phyloP scores from a whole-genome alignment of 306 rosid genomes.

The Crataegus laevigata region DNA sequence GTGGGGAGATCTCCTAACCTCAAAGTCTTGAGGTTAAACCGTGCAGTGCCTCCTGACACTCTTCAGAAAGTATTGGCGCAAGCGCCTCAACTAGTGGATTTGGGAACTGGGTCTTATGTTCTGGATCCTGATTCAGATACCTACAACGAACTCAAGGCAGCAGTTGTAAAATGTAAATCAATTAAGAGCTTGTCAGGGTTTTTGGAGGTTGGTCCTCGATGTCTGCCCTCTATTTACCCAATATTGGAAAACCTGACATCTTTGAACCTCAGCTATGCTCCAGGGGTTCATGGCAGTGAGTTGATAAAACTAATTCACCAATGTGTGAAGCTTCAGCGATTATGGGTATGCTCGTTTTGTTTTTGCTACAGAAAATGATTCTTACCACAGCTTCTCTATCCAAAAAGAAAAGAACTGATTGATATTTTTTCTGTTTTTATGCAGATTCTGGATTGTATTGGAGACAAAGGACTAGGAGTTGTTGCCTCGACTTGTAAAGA shows the following conservation, averaged over 20 bases:
- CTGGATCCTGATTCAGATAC: conserved; percentile 46
- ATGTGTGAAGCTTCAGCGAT: conserved; percentile 65
- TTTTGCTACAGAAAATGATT: no score
- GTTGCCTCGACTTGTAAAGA: conserved; percentile 73
- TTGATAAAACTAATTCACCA: conserved; percentile 43
- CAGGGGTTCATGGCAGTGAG: conserved; percentile 57
- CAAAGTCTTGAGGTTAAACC: conserved; percentile 65
- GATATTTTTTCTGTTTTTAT: background rate
- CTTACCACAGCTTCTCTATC: no score
- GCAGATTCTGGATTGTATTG: conserved; percentile 83
- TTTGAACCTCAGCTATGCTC: conserved; percentile 84
- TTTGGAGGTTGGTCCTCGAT: conserved; percentile 60
- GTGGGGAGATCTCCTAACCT: conserved; percentile 86
- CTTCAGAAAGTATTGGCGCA: conserved; percentile 49
- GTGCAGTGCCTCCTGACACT: conserved; percentile 53
- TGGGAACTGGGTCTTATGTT: conserved; percentile 68
- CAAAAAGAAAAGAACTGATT: background rate
- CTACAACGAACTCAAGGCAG: conserved; percentile 30
- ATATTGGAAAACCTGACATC: conserved; percentile 57
- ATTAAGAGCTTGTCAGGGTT: conserved; percentile 80
- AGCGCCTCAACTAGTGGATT: conserved; percentile 71
- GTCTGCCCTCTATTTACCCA: conserved; percentile 61
- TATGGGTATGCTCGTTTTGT: conserved; percentile 54
- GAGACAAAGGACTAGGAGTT: conserved; percentile 71
- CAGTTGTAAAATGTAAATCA: conserved; percentile 55